Evolutionary conservation across 2,329 filamentous ascomycete species (phyloP), one percentile per base, ranked within the genome.

Genomic region (Pyrenophora tritici-repentis): DNA sequence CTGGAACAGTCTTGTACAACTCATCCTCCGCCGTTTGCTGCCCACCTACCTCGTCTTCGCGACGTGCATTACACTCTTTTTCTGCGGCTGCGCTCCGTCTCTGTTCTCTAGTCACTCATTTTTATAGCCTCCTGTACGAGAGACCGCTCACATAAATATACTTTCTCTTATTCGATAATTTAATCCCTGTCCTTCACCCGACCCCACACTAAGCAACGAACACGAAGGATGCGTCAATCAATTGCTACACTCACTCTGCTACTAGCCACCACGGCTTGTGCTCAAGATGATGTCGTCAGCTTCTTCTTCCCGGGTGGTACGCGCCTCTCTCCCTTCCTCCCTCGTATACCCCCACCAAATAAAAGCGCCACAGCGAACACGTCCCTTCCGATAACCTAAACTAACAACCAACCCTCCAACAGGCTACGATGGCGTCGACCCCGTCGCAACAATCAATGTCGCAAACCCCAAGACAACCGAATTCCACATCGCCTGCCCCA

Each of bases 281-380:
- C 62, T 20, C 44, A 55, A n/a, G 53, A 61, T 14, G 53, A 61
- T 14, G 46, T 57, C 16, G 41, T 65, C 33, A 53, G 55, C 16
- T 63, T 63, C 50, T 58, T 54, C 51, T 65, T 61, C 37, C 62
- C 59, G n/a, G 62, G 56, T 47, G 61, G 62, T 63, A 49, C 48
- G 52, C 26, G 26, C 26, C 10, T 12, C 10, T 13, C 26, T 13
- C 26, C 22, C 22, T 6, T 7, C 6, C 22, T 9, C 22, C 22
- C 8, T 24, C 22, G 22, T 24, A 24, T 9, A 7, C 9, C 14
- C 10, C 20, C 20, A 3, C 9, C 10, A 26, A 12, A 9, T 16
- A 10, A 29, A 5, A 10, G 18, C 31, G 14, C 16, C 24, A 26
- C 20, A 32, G 5, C 26, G 5, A 29, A 10, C 24, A 29, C 26